phyloP scores from a whole-genome alignment of 2,329 filamentous ascomycete species.

The Raffaelea arxii region DNA sequence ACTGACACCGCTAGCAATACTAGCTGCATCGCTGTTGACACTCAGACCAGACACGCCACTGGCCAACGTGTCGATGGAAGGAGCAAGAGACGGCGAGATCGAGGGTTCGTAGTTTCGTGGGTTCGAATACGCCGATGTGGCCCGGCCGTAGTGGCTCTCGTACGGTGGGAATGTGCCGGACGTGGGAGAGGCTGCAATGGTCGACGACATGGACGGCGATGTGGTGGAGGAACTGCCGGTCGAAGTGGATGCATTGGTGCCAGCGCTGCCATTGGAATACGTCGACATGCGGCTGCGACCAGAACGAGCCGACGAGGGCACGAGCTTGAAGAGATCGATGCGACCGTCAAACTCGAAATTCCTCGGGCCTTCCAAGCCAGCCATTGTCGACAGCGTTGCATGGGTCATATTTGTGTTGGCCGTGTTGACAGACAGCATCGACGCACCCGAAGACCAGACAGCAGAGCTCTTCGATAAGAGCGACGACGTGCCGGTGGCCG shows the following conservation, averaged over 20 bases:
- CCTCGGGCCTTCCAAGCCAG: conserved; percentile 15
- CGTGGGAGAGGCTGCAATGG: background rate
- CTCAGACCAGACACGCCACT: too few relatives aligned
- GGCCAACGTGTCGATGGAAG: background rate
- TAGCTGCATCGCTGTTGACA: background rate
- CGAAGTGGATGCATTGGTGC: background rate
- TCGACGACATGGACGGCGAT: background rate
- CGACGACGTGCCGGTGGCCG: background rate
- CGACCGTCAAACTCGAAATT: conserved; percentile 34
- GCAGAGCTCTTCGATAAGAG: background rate
- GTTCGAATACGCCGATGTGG: too few relatives aligned
- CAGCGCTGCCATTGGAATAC: too few relatives aligned
- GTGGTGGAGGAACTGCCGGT: background rate
- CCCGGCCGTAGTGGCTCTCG: too few relatives aligned
- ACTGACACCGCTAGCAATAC: background rate
- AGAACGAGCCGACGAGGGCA: background rate
- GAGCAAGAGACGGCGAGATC: background rate
- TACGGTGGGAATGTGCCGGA: background rate
- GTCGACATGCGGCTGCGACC: background rate
- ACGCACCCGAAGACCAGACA: background rate
- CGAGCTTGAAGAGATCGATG: conserved; percentile 37
- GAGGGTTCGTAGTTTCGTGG: too few relatives aligned
- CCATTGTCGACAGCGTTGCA: background rate
- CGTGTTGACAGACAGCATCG: background rate
- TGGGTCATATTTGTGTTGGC: too few relatives aligned